phyloP scores from a whole-genome alignment of 2,329 filamentous ascomycete species.

The Microascus cirrosus region DNA sequence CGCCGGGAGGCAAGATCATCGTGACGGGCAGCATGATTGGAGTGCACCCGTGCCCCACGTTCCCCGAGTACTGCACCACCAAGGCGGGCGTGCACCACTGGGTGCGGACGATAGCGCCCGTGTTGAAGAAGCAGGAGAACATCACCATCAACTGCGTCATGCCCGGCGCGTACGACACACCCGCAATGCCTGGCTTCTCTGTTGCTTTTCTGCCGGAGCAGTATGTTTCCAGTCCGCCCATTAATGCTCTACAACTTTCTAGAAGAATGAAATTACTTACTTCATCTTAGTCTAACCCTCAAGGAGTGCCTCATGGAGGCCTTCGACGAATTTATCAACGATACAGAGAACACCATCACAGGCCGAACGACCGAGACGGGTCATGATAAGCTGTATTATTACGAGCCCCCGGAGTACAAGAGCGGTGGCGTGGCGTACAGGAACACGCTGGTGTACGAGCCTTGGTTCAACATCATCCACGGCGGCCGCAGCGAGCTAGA shows the following conservation, averaged over 20 bases:
- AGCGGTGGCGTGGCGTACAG: constrained; percentile 8
- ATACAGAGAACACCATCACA: constrained; percentile 18
- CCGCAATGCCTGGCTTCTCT: constrained; percentile 29
- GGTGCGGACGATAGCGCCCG: constrained; percentile 22
- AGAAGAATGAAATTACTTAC: neutral
- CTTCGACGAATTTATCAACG: constrained; percentile 32
- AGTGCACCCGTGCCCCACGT: constrained; percentile 28
- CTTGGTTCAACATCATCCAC: constrained; percentile 12
- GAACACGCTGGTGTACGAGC: constrained; percentile 11
- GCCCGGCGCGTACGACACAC: constrained; percentile 33
- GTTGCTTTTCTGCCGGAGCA: constrained; percentile 23
- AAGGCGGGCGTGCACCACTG: constrained; percentile 33
- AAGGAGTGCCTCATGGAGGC: constrained; percentile 30
- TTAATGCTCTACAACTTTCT: neutral
- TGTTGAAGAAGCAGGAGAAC: constrained; percentile 31
- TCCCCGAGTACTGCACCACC: constrained; percentile 37
- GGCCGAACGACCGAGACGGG: constrained; percentile 33
- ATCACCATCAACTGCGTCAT: constrained; percentile 36
- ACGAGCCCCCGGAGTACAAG: constrained; percentile 9
- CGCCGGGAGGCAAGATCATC: constrained; percentile 29
- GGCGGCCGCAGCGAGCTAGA: constrained; percentile 9
- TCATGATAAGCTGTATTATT: constrained; percentile 18
- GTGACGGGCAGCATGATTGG: constrained; percentile 30
- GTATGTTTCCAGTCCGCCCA: constrained; percentile 5
- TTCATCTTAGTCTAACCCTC: constrained; percentile 21